Evolutionary conservation across 148 eudicot genomes (phyloP).

Genomic region (Silene conica): DNA sequence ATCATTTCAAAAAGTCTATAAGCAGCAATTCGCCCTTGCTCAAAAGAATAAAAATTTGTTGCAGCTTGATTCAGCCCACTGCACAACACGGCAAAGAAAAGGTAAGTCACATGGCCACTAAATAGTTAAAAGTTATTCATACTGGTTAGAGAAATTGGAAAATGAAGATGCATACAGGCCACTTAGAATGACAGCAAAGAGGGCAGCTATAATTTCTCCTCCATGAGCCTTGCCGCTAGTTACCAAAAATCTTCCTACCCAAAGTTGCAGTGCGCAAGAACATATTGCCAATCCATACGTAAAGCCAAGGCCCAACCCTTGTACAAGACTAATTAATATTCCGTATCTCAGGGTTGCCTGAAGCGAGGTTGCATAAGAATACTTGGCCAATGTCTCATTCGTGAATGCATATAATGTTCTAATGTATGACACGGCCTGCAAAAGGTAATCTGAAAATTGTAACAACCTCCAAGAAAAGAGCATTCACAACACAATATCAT

Average conservation of each 20-base stretch:
- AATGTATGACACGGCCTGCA: slow-evolving; percentile 84
- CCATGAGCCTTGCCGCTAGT: slow-evolving; percentile 73
- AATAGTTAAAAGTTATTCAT: slow-evolving; percentile 1
- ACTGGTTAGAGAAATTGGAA: neutral
- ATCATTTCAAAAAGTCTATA: slow-evolving; percentile 98
- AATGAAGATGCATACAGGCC: slow-evolving; percentile 73
- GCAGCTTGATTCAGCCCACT: slow-evolving; percentile 99
- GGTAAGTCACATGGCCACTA: slow-evolving; percentile 4
- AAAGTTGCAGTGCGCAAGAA: slow-evolving; percentile 97
- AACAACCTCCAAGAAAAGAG: slow-evolving; percentile 6
- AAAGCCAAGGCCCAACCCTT: slow-evolving; percentile 98
- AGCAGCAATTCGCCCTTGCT: slow-evolving; percentile 99
- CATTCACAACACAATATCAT: neutral
- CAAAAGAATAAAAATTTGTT: slow-evolving; percentile 97
- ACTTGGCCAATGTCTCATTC: slow-evolving; percentile 94
- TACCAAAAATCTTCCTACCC: slow-evolving; percentile 91
- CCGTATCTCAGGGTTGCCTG: slow-evolving; percentile 98
- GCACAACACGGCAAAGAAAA: slow-evolving; percentile 17
- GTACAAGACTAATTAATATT: slow-evolving; percentile 96
- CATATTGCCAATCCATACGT: slow-evolving; percentile 98
- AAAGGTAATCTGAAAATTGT: slow-evolving; percentile 4
- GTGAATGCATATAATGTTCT: slow-evolving; percentile 87
- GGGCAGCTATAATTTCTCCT: slow-evolving; percentile 84
- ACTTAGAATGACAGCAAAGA: slow-evolving; percentile 89
- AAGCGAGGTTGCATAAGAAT: slow-evolving; percentile 93